Conservation (phyloP, 2,329 filamentous ascomycete species). For the Parastagonospora avenae region DNA sequence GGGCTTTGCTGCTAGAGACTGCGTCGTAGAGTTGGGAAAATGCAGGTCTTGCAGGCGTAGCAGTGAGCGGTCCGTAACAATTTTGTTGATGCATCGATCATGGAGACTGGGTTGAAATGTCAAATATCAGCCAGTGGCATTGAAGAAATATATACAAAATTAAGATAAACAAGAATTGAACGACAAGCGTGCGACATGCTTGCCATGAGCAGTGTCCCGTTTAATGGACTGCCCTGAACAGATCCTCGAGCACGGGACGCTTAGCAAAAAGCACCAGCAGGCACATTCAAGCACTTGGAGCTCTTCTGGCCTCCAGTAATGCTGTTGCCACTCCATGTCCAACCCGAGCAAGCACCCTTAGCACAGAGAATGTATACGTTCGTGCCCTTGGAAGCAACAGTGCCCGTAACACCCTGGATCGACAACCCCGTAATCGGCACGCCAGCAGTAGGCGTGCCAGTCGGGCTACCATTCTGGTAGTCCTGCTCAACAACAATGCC, state of each 20-base stretch:
- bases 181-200: too few relatives aligned
- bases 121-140: too few relatives aligned
- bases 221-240: too few relatives aligned
- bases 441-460: constrained; percentile 53
- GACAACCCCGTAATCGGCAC: constrained; percentile 55
- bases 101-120: too few relatives aligned
- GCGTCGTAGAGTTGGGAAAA: too few relatives aligned
- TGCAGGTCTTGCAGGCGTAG: too few relatives aligned
- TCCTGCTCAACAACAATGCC: constrained; percentile 61
- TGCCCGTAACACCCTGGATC: constrained; percentile 50
- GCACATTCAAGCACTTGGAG: constrained; percentile 41
- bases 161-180: too few relatives aligned
- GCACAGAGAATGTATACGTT: constrained; percentile 63
- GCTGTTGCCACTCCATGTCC: constrained; percentile 58
- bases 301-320: constrained; percentile 47
- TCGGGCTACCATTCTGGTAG: constrained; percentile 55
- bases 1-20: too few relatives aligned
- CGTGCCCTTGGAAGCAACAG: constrained; percentile 35
- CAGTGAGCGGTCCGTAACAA: too few relatives aligned
- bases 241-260: not conserved
- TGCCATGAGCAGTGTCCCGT: too few relatives aligned
- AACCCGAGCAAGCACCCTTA: constrained; percentile 58
- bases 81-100: too few relatives aligned
- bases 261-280: constrained; percentile 44
- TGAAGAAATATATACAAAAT: too few relatives aligned